phyloP scores from a whole-genome alignment of 441 rosid species.

The Populus trichocarpa region DNA sequence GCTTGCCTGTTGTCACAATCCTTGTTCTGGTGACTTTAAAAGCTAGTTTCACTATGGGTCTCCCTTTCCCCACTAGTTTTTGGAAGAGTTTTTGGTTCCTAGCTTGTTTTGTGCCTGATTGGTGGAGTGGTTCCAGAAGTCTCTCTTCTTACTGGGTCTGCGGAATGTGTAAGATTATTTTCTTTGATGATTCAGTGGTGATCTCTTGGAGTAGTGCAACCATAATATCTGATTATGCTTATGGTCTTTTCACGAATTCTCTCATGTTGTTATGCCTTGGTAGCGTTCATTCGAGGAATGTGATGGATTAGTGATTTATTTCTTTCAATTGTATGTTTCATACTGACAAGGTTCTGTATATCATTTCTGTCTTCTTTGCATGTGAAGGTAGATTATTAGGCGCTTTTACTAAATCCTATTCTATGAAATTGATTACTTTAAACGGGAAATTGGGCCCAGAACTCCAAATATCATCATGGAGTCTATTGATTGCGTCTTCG shows the following conservation, averaged over 20 bases:
- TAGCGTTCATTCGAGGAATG: neutral
- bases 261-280: neutral
- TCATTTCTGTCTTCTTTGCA: neutral
- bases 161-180: neutral
- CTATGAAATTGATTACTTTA: neutral
- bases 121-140: too few species aligned
- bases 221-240: neutral
- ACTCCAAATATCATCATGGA: constrained; percentile 43
- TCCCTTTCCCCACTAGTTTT: neutral
- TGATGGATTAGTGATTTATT: too few species aligned
- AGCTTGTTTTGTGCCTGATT: neutral
- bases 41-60: neutral
- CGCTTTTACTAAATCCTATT: neutral
- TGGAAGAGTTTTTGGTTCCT: neutral
- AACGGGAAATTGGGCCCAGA: constrained; percentile 21
- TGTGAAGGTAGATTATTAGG: neutral
- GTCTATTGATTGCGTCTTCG: constrained; percentile 40
- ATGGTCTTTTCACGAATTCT: neutral
- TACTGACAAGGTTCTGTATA: neutral
- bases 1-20: neutral
- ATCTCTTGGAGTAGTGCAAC: neutral
- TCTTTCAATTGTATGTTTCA: neutral
- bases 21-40: neutral
- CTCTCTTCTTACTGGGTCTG: neutral
- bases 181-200: neutral